A percentile compares a stretch with the other conserved stretches of the same genome.
phyloP scores from a whole-genome alignment of 2,329 filamentous ascomycete genomes.

The Coleophoma eucalyptorum region DNA sequence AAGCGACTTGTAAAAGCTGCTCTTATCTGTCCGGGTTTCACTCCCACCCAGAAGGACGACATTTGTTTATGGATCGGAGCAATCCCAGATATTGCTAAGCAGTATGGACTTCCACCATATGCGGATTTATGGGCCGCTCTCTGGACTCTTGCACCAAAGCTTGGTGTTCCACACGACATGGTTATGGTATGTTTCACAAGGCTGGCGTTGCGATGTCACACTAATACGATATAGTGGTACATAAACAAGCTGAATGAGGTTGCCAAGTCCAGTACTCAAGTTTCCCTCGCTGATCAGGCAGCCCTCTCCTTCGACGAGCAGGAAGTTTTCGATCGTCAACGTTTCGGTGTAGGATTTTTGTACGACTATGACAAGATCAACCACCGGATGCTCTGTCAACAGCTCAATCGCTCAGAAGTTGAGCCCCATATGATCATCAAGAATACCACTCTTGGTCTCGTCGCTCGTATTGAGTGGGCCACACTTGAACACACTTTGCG shows the following conservation, averaged over 20 bases:
- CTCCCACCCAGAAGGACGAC: slow-evolving; percentile 56
- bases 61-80: slow-evolving; percentile 42
- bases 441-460: background rate
- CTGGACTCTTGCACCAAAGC: slow-evolving; percentile 47
- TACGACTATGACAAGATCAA: background rate
- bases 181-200: slow-evolving; percentile 42
- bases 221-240: slow-evolving; percentile 44
- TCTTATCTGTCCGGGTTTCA: slow-evolving; percentile 58
- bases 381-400: background rate
- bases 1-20: slow-evolving; percentile 48
- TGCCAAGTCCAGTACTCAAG: background rate
- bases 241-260: slow-evolving; percentile 32
- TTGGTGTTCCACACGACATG: slow-evolving; percentile 44
- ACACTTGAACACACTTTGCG: background rate
- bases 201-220: no score
- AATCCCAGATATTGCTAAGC: slow-evolving; percentile 25
- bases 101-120: slow-evolving; percentile 44
- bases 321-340: background rate
- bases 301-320: background rate
- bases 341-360: background rate
- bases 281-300: background rate
- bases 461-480: background rate
- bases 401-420: background rate
- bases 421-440: background rate
- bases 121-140: slow-evolving; percentile 47